These are phyloP conservation scores for Dryas octopetala DNA, from an alignment of 306 rosid genomes.

Conservation along the genomic window DNA sequence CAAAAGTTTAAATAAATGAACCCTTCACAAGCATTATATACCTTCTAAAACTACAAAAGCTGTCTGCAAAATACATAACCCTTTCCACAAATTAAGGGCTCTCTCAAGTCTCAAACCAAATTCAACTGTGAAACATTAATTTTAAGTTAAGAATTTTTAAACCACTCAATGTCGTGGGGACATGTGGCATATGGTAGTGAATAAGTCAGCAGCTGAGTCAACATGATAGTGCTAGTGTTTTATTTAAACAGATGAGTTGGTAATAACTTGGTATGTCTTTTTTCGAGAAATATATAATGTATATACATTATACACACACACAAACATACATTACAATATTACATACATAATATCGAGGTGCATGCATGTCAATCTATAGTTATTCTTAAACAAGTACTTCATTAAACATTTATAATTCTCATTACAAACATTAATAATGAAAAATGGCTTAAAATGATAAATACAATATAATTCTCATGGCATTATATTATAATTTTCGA, in stretches of 20 bases:
- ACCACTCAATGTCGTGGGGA: neutral
- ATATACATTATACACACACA: no score
- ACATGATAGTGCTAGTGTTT: constrained; percentile 6
- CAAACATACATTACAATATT: no score
- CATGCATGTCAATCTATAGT: no score
- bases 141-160: neutral
- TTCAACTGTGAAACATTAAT: neutral
- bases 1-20: neutral
- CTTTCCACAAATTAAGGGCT: constrained; percentile 29
- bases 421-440: neutral
- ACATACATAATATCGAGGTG: no score
- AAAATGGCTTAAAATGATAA: neutral
- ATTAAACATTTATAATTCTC: no score
- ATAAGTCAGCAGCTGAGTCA: neutral
- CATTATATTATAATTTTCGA: no score
- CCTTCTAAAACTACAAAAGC: neutral
- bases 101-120: neutral
- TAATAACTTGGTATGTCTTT: neutral
- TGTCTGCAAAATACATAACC: constrained; percentile 14
- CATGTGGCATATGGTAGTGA: constrained; percentile 1
- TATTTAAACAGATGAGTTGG: constrained; percentile 9
- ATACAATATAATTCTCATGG: neutral
- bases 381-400: no score
- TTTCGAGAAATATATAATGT: neutral
- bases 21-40: neutral